Conservation (phyloP, 495 filamentous ascomycete genomes). For the Chaetomium tenue region DNA sequence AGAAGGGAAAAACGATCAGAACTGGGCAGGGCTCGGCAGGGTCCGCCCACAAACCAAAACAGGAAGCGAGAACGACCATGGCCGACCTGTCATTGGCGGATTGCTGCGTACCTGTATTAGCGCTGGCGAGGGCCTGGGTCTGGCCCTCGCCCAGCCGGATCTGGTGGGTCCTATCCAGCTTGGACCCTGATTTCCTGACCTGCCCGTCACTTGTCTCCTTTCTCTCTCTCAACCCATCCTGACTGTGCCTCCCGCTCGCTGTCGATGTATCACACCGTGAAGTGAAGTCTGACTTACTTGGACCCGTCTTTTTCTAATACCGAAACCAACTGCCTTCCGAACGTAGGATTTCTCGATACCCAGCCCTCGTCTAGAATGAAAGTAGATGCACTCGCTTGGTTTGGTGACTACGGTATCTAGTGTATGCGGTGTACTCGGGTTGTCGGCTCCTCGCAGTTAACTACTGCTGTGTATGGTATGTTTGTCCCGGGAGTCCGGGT, state of each 20-base stretch:
- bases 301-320: background rate
- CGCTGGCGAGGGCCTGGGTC: background rate
- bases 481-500: background rate
- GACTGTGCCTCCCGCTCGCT: background rate
- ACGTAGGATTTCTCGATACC: background rate
- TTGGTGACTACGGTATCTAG: too few species aligned
- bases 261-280: background rate
- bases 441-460: background rate
- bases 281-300: too few species aligned
- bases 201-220: background rate
- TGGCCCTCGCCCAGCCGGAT: slow-evolving; percentile 5
- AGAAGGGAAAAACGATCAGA: background rate
- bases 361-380: background rate
- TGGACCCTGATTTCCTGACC: slow-evolving; percentile 10
- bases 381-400: too few species aligned
- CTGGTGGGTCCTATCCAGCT: background rate
- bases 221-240: background rate
- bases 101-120: slow-evolving; percentile 12
- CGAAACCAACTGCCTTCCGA: background rate
- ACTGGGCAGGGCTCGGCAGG: background rate
- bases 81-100: slow-evolving; percentile 6
- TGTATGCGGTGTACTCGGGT: background rate
- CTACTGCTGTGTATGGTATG: background rate
- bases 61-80: slow-evolving; percentile 1
- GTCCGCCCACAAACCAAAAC: background rate